A percentile compares a stretch with the other conserved stretches of the same genome.
phyloP scores from a whole-genome alignment of 75 land plant species.

The Selaginella tamariscina region DNA sequence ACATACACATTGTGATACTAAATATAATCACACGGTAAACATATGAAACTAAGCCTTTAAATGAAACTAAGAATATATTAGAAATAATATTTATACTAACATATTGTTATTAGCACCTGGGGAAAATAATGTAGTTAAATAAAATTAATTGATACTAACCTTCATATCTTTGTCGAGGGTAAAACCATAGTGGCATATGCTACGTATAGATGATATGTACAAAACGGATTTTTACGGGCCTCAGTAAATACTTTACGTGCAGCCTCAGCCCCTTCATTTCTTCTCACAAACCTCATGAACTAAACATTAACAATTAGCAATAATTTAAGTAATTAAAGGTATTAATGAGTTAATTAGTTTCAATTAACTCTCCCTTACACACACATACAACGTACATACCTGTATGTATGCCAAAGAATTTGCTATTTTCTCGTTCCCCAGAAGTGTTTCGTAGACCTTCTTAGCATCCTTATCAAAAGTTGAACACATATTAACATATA shows the following conservation, averaged over 20 bases:
- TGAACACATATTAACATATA: neutral
- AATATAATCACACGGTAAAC: too few relatives aligned
- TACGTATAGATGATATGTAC: slow-evolving; percentile 96
- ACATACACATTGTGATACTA: too few relatives aligned
- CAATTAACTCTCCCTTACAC: too few relatives aligned
- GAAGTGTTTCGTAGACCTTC: slow-evolving; percentile 70
- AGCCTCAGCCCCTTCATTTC: slow-evolving; percentile 94
- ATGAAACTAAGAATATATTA: too few relatives aligned
- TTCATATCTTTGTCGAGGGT: slow-evolving; percentile 88
- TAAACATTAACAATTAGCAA: slow-evolving; percentile 15
- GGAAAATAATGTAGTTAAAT: slow-evolving; percentile 2
- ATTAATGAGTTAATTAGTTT: too few relatives aligned
- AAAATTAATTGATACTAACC: too few relatives aligned
- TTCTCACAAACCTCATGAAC: slow-evolving; percentile 90
- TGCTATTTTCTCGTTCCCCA: slow-evolving; percentile 44
- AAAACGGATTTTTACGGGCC: slow-evolving; percentile 68
- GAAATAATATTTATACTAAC: too few relatives aligned
- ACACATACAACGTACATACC: slow-evolving; percentile 29
- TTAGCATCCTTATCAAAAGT: slow-evolving; percentile 59
- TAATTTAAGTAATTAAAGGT: too few relatives aligned
- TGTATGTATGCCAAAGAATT: slow-evolving; percentile 81
- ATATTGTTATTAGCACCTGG: too few relatives aligned
- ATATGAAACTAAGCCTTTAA: too few relatives aligned
- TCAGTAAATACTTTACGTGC: slow-evolving; percentile 87
- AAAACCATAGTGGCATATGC: slow-evolving; percentile 92